Evolutionary conservation across 2,329 filamentous ascomycete species (phyloP).

Genomic region (Diaporthe helianthi): DNA sequence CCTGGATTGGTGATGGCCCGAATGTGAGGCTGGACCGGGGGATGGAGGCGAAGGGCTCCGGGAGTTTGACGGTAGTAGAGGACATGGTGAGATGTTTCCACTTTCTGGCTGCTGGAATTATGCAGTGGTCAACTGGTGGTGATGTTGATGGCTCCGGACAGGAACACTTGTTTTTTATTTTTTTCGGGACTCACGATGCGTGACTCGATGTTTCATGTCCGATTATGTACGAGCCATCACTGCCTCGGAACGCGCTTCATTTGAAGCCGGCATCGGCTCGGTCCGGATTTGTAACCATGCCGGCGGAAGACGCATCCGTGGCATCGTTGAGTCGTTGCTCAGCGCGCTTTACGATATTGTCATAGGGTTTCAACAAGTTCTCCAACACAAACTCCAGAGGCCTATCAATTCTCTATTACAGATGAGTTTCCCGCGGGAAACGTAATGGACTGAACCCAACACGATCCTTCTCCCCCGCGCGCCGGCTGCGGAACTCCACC

Average conservation of each 20-base stretch:
- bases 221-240: background rate
- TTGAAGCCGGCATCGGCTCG: constrained; percentile 34
- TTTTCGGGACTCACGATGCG: background rate
- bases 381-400: background rate
- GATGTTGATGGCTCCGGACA: background rate
- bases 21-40: constrained; percentile 68
- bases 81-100: constrained; percentile 1
- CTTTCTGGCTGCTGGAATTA: background rate
- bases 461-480: background rate
- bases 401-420: background rate
- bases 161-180: no score
- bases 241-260: background rate
- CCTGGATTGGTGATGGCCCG: constrained; percentile 72
- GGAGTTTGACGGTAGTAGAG: constrained; percentile 52
- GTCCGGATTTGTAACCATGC: constrained; percentile 22
- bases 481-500: constrained; percentile 16
- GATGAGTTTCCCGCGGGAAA: constrained; percentile 6
- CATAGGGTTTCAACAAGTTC: background rate
- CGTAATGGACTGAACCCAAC: background rate
- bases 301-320: background rate
- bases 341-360: background rate
- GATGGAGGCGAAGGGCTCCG: constrained; percentile 68
- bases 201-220: background rate
- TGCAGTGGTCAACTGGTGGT: background rate
- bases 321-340: background rate